Base-by-base conservation (phyloP, 2,329 filamentous ascomycete species). In the Colletotrichum salicis region DNA sequence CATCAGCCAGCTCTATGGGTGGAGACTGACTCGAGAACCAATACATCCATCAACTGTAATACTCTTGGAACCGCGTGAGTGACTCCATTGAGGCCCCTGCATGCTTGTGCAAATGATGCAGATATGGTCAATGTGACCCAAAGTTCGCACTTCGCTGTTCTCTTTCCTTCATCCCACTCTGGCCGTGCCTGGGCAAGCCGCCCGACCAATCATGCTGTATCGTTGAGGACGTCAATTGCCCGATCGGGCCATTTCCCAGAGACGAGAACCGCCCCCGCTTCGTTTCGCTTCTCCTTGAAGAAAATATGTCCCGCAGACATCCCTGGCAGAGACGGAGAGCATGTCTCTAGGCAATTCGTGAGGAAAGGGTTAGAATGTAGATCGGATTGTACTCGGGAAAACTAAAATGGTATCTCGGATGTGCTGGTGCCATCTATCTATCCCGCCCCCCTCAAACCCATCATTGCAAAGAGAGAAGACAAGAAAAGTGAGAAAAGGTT, bases 391-490 rank as follows among this genome's bases (percentile, higher is more conserved):
- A 33, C n/a, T 48, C 19, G 41, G 41, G 15, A 59, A 67, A 68
- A 63, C 57, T 68, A 13, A 19, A 56, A 33, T 73, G 71, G 71
- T 73, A 68, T 73, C 71, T 72, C 60, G 35, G 48, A 13, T 71
- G 55, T 71, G 48, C 59, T 71, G 55, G 55, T 71, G 37, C 59
- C 69, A n/a, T 59, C 67, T 72, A 66, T 70, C 27, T 33, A 29
- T 64, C 52, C 45, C 29, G n/a, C n/a, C 27, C 27, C 27, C 27
- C 27, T 5, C 3, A 22, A 11, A 8, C 41, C 8, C 41, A 48
- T 48, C 8, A n/a, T 48, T 22, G 41, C 41, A 48, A 22, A 12
- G 22, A 19, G 8, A 48, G n/a, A 48, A n/a, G 8, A 22, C n/a
- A 48, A 48, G 41, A 22, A 6, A 8, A 41, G 15, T 2, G 19